Evolutionary conservation across 176 grass and related monocot species (phyloP).

Genomic region (Typha latifolia): DNA sequence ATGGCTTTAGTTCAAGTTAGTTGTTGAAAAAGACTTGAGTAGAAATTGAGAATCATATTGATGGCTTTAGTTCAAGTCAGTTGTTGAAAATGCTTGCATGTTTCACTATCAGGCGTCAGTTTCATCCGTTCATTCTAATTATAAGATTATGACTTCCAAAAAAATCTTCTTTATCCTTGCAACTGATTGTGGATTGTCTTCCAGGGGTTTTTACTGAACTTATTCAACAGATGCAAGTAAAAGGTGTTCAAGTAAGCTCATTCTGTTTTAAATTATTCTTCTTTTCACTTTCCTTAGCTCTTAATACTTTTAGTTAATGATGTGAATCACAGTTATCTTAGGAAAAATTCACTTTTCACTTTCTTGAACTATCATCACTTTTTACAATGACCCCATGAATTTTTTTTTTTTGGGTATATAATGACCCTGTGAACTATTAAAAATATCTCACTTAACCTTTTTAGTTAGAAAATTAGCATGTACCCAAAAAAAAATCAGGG

Average conservation of each 20-base stretch:
- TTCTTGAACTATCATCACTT: too few relatives aligned
- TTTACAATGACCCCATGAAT: too few relatives aligned
- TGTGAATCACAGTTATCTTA: too few relatives aligned
- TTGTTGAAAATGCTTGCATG: neutral
- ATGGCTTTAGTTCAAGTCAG: neutral
- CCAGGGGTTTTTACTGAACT: conserved; percentile 95
- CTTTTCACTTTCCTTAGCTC: neutral
- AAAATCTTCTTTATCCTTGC: neutral
- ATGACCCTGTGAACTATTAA: too few relatives aligned
- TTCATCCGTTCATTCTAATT: too few relatives aligned
- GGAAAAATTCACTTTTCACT: too few relatives aligned
- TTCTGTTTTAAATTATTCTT: too few relatives aligned
- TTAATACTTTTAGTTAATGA: too few relatives aligned
- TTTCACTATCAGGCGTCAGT: neutral
- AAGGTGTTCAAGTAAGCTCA: conserved; percentile 79
- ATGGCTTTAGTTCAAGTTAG: neutral
- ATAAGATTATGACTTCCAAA: neutral
- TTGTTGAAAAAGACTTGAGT: neutral
- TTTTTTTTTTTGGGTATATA: too few relatives aligned
- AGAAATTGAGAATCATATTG: neutral
- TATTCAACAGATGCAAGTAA: conserved; percentile 98
- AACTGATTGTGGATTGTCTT: conserved; percentile 8
- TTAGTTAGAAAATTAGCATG: too few relatives aligned
- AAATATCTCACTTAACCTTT: too few relatives aligned
- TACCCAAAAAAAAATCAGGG: too few relatives aligned